phyloP scores from a whole-genome alignment of 805 yeast species.

The Saccharomyces paradoxus region DNA sequence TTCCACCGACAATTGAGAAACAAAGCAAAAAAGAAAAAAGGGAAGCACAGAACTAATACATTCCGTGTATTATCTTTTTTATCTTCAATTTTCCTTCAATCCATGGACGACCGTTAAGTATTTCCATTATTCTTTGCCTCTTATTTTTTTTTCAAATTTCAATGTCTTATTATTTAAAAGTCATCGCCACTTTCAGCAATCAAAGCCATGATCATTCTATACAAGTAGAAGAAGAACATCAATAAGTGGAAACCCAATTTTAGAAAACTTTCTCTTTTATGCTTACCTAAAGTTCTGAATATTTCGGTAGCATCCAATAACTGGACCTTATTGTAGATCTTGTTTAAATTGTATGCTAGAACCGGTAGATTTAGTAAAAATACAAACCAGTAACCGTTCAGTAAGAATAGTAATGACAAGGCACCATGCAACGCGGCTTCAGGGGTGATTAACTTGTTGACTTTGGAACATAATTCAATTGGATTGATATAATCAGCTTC shows the following conservation, averaged over 20 bases:
- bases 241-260: constrained; percentile 84
- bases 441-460: constrained; percentile 81
- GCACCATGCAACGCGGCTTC: constrained; percentile 77
- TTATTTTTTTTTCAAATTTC: not conserved
- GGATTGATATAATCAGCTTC: constrained; percentile 95
- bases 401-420: constrained; percentile 57
- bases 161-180: constrained; percentile 1
- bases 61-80: not conserved
- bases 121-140: not conserved
- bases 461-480: constrained; percentile 84
- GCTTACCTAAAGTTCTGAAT: constrained; percentile 83
- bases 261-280: constrained; percentile 82
- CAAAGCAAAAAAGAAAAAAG: not conserved
- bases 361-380: constrained; percentile 75
- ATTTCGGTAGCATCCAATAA: constrained; percentile 92
- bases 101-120: not conserved
- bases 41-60: not conserved
- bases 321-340: constrained; percentile 69
- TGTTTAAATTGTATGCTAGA: constrained; percentile 70
- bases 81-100: not conserved
- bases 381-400: constrained; percentile 86
- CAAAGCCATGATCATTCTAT: constrained; percentile 91
- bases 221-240: constrained; percentile 88
- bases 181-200: constrained; percentile 45
- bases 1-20: not conserved